Percentiles rank a stretch among this genome's conserved stretches.
These are phyloP conservation scores for Pleurotus pulmonarius DNA, from an alignment of 768 basidiomycete genomes.

Conservation along the genomic window DNA sequence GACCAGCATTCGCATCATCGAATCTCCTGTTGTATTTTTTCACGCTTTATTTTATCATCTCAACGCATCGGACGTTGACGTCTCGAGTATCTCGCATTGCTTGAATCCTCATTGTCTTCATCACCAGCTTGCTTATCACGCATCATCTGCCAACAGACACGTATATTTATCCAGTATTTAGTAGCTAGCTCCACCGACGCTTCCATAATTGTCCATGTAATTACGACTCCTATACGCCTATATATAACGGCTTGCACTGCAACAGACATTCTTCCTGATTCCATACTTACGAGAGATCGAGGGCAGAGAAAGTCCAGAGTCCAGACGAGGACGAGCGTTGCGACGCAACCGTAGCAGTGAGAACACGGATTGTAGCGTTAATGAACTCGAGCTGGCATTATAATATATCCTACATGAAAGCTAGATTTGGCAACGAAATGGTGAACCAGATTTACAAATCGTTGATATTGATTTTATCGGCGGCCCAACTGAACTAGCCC, in stretches of 20 bases:
- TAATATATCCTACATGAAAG: too few species aligned
- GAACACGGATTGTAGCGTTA: too few species aligned
- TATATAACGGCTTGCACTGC: not conserved
- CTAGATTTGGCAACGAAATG: too few species aligned
- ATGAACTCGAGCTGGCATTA: too few species aligned
- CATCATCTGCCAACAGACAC: not conserved
- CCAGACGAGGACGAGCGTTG: too few species aligned
- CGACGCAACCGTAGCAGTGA: too few species aligned
- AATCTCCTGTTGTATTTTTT: slow-evolving; percentile 2
- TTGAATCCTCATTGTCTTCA: not conserved
- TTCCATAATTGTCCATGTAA: not conserved
- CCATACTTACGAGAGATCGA: too few species aligned
- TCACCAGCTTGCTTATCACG: not conserved
- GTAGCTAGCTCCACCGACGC: not conserved
- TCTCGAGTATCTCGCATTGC: not conserved
- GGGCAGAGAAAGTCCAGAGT: too few species aligned
- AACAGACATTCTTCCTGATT: too few species aligned
- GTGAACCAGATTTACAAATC: too few species aligned
- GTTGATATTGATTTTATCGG: too few species aligned
- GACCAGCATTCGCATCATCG: not conserved
- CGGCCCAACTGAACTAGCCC: too few species aligned
- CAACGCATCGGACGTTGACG: not conserved
- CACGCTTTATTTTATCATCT: slow-evolving; percentile 3
- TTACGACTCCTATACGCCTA: not conserved
- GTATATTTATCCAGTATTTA: not conserved